These are phyloP conservation scores for Ascochyta viciae-villosae DNA, from an alignment of 2,329 filamentous ascomycete genomes.

Conservation along the genomic window DNA sequence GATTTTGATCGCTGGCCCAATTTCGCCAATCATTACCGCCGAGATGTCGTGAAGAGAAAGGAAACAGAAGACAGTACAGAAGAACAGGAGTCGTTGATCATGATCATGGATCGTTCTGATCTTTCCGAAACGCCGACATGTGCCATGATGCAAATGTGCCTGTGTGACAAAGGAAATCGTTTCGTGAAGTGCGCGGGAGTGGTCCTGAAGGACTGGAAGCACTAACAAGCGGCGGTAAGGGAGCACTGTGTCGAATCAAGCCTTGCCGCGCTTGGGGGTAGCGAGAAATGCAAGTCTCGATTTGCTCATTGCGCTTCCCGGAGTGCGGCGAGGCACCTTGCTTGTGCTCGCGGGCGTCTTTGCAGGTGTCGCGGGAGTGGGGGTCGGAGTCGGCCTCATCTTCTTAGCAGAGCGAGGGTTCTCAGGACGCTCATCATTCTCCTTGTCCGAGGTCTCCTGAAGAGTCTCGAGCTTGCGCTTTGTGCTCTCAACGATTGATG, in stretches of 20 bases:
- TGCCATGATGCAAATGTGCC: neutral
- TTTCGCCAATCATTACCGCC: slow-evolving; percentile 20
- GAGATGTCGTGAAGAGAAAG: slow-evolving; percentile 14
- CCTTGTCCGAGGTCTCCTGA: slow-evolving; percentile 51
- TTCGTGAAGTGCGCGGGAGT: neutral
- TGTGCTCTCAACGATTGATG: slow-evolving; percentile 42
- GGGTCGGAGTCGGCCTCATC: slow-evolving; percentile 30
- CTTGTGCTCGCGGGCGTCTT: slow-evolving; percentile 40
- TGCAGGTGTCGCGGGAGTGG: slow-evolving; percentile 28
- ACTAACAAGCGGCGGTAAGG: neutral
- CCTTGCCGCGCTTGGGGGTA: slow-evolving; percentile 47
- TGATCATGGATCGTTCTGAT: slow-evolving; percentile 18
- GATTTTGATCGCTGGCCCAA: slow-evolving; percentile 15
- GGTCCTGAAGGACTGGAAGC: neutral
- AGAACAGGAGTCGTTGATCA: slow-evolving; percentile 3
- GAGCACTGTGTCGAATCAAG: slow-evolving; percentile 13
- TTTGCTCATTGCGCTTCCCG: slow-evolving; percentile 44
- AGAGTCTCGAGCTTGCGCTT: slow-evolving; percentile 55
- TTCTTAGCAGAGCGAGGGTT: slow-evolving; percentile 47
- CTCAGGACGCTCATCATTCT: slow-evolving; percentile 47
- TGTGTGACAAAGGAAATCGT: slow-evolving; percentile 14
- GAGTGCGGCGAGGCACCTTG: slow-evolving; percentile 42
- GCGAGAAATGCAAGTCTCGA: slow-evolving; percentile 49
- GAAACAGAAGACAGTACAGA: slow-evolving; percentile 8
- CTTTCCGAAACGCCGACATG: slow-evolving; percentile 15